Conservation (phyloP, 1,284 basidiomycete genomes). For the Ganoderma sp. region DNA sequence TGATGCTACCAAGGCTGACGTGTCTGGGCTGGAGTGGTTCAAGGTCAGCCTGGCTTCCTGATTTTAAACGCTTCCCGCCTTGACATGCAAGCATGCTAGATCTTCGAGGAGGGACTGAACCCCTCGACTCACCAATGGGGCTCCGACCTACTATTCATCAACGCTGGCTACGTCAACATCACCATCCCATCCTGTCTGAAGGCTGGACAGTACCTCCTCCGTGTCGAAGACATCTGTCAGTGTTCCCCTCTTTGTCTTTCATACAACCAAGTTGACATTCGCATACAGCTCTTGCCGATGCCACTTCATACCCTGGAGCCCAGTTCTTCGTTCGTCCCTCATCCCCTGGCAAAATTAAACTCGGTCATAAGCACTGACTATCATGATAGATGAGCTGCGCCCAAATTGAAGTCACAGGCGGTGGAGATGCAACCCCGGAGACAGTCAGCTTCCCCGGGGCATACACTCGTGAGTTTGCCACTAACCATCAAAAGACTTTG, state of each 20-base stretch:
- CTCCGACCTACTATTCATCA: constrained; percentile 54
- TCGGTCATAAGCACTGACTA: neutral
- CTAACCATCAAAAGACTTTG: constrained; percentile 9
- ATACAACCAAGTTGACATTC: neutral
- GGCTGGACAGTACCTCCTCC: constrained; percentile 56
- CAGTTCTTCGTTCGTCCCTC: constrained; percentile 47
- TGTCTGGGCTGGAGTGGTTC: constrained; percentile 62
- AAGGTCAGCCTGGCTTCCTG: constrained; percentile 46
- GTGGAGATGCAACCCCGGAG: constrained; percentile 50
- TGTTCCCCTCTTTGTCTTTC: neutral
- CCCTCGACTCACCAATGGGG: constrained; percentile 47
- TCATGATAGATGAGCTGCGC: constrained; percentile 55
- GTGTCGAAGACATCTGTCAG: constrained; percentile 58
- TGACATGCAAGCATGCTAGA: constrained; percentile 29
- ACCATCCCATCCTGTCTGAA: constrained; percentile 56
- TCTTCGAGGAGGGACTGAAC: constrained; percentile 51
- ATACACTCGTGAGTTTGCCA: constrained; percentile 42
- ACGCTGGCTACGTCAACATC: constrained; percentile 59
- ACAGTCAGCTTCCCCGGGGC: constrained; percentile 60
- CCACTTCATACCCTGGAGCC: constrained; percentile 53
- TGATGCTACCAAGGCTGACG: constrained; percentile 49
- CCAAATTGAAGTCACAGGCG: constrained; percentile 55
- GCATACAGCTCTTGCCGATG: constrained; percentile 47
- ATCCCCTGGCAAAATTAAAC: neutral
- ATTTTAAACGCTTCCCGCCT: neutral